Evolutionary conservation across 1,139 yeast genomes (phyloP), one percentile per base, ranked within the genome.

Genomic region (Debaryomyces psychrophilus): DNA sequence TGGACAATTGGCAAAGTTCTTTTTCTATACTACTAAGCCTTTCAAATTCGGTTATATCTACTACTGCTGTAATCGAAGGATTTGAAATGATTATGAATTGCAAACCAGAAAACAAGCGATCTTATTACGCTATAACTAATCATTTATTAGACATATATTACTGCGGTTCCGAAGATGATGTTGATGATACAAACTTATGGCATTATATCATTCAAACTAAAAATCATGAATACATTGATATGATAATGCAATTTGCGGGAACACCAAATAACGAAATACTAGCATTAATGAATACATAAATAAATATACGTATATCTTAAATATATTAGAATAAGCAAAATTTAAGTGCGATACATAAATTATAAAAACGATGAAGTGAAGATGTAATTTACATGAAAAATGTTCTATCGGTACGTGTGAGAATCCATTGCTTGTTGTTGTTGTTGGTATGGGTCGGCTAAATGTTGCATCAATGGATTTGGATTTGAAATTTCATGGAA

Each of bases 401-500:
- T 49, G 17, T 41, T 38, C 29, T 51, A 55, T 23, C 45, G 50
- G 11, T 44, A 47, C 25, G 47, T 44, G 17, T 46, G 49, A 26
- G 45, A 46, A 14, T 48, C 43, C 37, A 36, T 37, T 28, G 56
- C 68, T 29, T 60, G 68, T 40, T 62, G 70, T 26, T 59, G 70
- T 39, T 67, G 73, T 49, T 68, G 74, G 50, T 69, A 71, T 2
- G 74, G 76, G 44, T 73, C 77, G 12, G 64, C 47, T 54, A 72
- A 56, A 37, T 66, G 72, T 46, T 62, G 72, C 56, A 63, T 57
- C 44, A 66, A 57, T 1, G 76, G 73, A 40, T 64, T 62, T 5
- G 79, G 79, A 49, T 69, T 64, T 44, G 79, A 69, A 37, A 84
- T 85, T 60, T 92, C 97, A 46, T 87, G 87, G 66, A 93, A 92